Conservation (phyloP, 1,284 basidiomycete genomes). For the Malassezia brasiliensis region DNA sequence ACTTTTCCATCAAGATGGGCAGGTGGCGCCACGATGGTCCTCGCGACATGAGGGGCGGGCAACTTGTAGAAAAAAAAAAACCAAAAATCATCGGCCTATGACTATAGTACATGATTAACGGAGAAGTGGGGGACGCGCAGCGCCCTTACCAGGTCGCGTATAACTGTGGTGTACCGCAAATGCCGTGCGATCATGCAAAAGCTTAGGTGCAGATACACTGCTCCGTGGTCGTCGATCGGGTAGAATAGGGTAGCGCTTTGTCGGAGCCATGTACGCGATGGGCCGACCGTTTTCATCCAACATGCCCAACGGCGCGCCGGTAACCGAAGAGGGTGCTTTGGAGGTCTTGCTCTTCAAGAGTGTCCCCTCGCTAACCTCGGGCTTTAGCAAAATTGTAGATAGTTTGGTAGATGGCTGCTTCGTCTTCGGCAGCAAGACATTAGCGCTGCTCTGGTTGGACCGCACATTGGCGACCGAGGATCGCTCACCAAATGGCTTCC, state of each 20-base stretch:
- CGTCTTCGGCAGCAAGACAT: too few relatives aligned
- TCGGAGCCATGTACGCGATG: background rate
- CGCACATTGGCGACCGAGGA: background rate
- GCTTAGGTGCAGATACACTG: background rate
- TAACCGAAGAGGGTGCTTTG: background rate
- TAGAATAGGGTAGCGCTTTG: background rate
- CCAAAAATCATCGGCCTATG: too few relatives aligned
- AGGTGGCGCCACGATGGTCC: background rate
- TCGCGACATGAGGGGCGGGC: background rate
- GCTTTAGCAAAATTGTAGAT: background rate
- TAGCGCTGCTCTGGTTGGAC: too few relatives aligned
- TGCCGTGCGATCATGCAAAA: background rate
- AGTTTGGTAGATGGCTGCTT: too few relatives aligned
- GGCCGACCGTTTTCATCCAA: constrained; percentile 2
- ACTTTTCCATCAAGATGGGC: background rate
- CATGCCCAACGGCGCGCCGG: background rate
- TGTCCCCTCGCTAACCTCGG: too few relatives aligned
- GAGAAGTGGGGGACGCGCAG: too few relatives aligned
- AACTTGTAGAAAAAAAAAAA: background rate
- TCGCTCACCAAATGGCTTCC: background rate
- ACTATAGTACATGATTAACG: too few relatives aligned
- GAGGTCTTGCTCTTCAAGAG: background rate
- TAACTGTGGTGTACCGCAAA: background rate
- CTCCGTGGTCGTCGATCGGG: background rate
- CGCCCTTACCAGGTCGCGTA: background rate